These are phyloP conservation scores for Aspergillus pseudotamarii DNA, from an alignment of 2,329 filamentous ascomycete species.

Conservation along the genomic window DNA sequence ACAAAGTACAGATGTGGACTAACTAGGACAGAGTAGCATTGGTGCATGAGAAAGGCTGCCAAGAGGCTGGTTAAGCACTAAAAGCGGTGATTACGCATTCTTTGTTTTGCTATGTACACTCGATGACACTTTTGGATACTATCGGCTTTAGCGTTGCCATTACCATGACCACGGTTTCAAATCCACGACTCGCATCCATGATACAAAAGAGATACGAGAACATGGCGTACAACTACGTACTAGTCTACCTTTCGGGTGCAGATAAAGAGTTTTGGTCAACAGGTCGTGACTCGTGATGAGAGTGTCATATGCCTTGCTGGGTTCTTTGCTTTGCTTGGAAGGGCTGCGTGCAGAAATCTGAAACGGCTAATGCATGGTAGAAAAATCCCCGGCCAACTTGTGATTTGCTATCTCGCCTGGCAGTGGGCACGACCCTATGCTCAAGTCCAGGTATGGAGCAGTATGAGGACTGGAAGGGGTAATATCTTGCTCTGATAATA, in stretches of 20 bases:
- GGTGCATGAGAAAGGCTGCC: conserved; percentile 2
- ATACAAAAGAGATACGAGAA: neutral
- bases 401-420: conserved; percentile 8
- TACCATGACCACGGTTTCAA: neutral
- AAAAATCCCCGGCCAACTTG: neutral
- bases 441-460: neutral
- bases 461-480: neutral
- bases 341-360: conserved; percentile 13
- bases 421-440: neutral
- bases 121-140: neutral
- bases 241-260: neutral
- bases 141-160: neutral
- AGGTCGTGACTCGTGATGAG: conserved; percentile 9
- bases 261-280: neutral
- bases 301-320: neutral
- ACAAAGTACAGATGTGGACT: neutral
- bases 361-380: conserved; percentile 8
- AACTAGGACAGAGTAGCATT: neutral
- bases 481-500: neutral
- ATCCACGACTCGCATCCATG: neutral
- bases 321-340: conserved; percentile 10
- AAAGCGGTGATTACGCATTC: conserved; percentile 16
- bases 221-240: neutral
- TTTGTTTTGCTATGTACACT: neutral
- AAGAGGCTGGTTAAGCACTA: conserved; percentile 19